Base-by-base conservation (phyloP, 2,329 filamentous ascomycete species). In the Colletotrichum sublineola region DNA sequence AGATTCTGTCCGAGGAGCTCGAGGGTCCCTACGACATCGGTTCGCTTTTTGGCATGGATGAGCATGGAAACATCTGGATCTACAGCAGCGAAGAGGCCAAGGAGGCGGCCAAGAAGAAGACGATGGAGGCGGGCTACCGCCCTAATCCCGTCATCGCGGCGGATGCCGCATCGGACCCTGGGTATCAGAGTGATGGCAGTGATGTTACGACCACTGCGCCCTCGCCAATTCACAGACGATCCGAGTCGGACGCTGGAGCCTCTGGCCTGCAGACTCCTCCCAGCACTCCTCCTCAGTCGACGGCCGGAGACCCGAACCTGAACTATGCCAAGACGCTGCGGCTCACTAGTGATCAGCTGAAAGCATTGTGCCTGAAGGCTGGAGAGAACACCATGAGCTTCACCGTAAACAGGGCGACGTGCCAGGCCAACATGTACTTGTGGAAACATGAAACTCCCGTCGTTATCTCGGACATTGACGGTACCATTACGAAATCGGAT, bases 21-120 rank as follows among this genome's bases (percentile, higher is more conserved):
- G 94, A 97, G 77, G 96, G 95, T 31, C 95, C 96, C 79, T 98
- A 98, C 81, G 96, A 99, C 79, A 97, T 99, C 77, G 96, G 96
- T 7, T 93, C 96, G 2, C 87, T 99, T 40, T 97, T 99, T 77
- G 96, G 95, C 15, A 96, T 96, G 56, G 96, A 99, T 79, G 95
- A 97, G 78, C 91, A 96, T 72, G 96, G 96, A 8, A 99, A 99
- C 78, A 87, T 99, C n/a, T 98, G 96, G 96, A 98, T 99, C 76
- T 99, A 99, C 84, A 96, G 95, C 83, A 98, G 95, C 77, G 95
- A 98, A 81, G 95, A 97, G 79, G 95, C 96, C 33, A 98, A 98
- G 79, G 93, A 96, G 77, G 93, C 93, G 8, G 96, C 96, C 42
- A 92, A 92, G 84, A 91, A 92, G 80, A 88, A 84, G 76, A 88